Evolutionary conservation across 495 filamentous ascomycete species (phyloP), one percentile per base, ranked within the genome.

Genomic region (Annulohypoxylon bovei): DNA sequence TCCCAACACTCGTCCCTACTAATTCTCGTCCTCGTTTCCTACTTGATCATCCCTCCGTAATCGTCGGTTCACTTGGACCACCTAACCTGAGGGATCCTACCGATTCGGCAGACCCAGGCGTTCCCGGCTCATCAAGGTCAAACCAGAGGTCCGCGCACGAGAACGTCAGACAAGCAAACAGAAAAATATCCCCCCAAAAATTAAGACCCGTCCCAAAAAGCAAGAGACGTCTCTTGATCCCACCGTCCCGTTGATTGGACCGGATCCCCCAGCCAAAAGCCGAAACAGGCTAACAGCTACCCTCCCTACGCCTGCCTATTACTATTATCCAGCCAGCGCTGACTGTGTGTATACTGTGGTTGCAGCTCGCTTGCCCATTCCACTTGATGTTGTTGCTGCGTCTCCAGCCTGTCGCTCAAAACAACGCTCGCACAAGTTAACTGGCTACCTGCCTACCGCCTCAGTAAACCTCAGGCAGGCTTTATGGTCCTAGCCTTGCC

Each of bases 211-310:
- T 65, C 27, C 46, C 14, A 52, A 54, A 60, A 70, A 70, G 47
- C 49, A 70, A 62, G 53, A 52, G 40, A 39, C 30, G 8, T 44
- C 40, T 59, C 44, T 47, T 46, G 12, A 59, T 46, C 23, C 23
- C 20, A 47, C 46, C 23, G 20, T 42, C 47, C 32, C 20, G 33
- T 49, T 62, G 68, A 66, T 71, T 66, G 68, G 68, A 37, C 53
- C 62, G 68, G 68, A 71, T 66, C 66, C 62, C 68, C 68, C 62
- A 71, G 56, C 44, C 68, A 71, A 66, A 71, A 71, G 62, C 68
- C 68, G 68, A 71, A 71, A 65, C 62, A 62, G 57, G 62, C 62
- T 71, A 70, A 65, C 49, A 65, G 55, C 55, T 59, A 40, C 18
- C 53, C 37, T 28, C 1, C 25, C 14, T 18, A 52, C 37, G 14